These are phyloP conservation scores for Globisporangium ultimum DNA, from an alignment of 352 stramenopile genomes.

Conservation along the genomic window DNA sequence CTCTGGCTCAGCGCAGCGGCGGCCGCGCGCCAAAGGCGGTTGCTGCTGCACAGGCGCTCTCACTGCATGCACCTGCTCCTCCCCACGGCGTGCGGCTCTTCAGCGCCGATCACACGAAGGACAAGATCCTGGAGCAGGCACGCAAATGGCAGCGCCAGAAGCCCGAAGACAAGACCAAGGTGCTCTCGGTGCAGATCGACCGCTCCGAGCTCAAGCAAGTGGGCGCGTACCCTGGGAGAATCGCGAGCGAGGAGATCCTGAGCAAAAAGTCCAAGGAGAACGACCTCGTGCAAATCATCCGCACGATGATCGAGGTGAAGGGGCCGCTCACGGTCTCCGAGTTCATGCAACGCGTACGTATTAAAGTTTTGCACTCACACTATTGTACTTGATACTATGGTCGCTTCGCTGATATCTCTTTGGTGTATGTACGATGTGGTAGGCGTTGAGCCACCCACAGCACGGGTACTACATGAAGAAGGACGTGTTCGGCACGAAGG, in stretches of 20 bases:
- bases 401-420: not conserved
- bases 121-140: conserved; percentile 35
- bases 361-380: not conserved
- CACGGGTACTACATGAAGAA: conserved; percentile 96
- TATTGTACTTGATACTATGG: not conserved
- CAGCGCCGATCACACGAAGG: conserved; percentile 14
- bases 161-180: conserved; percentile 44
- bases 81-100: conserved; percentile 4
- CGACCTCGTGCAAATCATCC: conserved; percentile 71
- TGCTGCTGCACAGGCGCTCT: not conserved
- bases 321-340: conserved; percentile 93
- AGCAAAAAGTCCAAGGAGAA: conserved; percentile 62
- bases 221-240: conserved; percentile 18
- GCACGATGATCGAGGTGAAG: conserved; percentile 91
- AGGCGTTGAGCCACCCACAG: conserved; percentile 86
- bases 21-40: not conserved
- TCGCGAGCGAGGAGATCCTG: conserved; percentile 21
- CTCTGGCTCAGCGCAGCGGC: conserved; percentile 2
- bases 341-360: conserved; percentile 87
- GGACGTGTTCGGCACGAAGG: conserved; percentile 88
- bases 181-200: conserved; percentile 62
- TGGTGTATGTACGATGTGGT: not conserved
- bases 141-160: conserved; percentile 61
- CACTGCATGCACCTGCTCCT: not conserved
- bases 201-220: conserved; percentile 71